Base-by-base conservation (phyloP, 2,329 filamentous ascomycete species). In the Cercospora canescens region DNA sequence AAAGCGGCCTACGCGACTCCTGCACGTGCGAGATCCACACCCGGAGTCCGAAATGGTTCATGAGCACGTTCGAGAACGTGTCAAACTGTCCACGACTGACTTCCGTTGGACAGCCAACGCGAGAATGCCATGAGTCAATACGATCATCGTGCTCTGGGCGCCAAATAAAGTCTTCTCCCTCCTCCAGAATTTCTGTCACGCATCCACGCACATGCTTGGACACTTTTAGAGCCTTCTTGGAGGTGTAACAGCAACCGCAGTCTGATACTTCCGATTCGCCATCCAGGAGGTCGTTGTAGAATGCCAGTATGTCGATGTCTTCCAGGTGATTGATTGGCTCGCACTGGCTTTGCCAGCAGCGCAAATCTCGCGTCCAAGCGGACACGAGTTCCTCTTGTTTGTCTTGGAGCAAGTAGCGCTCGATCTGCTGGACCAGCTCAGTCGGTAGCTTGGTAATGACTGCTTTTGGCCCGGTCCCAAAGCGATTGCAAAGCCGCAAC, bases 401-500 rank as follows among this genome's bases (percentile, higher is more conserved):
- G 3, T 26, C 34, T 1, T 57, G 14, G 14, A 60, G 28, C 8
- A 67, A 11, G 41, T 52, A 30, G 9, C 64, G 63, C 41, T 73
- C 70, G 32, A 73, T 67, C 4, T 50, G 35, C 0, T 45, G 48
- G 21, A 68, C 32, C 1, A 73, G 41, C 60, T 73, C 71, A 2
- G 64, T 55, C 4, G 70, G 72, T 2, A 73, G 58, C 54, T 67
- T 72, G n/a, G 63, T 67, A 48, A 73, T 60, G 54, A 59, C 9
- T 0, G 67, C 66, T 8, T 63, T 24, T 0, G 41, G 6, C 0
- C 70, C 70, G 24, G 28, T 45, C 0, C 71, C 70, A 28, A 66
- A 70, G 24, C 71, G 69, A 24, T 72, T 67, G 59, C 70, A 72
- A 1, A 74, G 67, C 5, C 69, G 61, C 6, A 73, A 35, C 0